Base-by-base conservation (phyloP, 495 filamentous ascomycete genomes). In the Neurospora sp. region DNA sequence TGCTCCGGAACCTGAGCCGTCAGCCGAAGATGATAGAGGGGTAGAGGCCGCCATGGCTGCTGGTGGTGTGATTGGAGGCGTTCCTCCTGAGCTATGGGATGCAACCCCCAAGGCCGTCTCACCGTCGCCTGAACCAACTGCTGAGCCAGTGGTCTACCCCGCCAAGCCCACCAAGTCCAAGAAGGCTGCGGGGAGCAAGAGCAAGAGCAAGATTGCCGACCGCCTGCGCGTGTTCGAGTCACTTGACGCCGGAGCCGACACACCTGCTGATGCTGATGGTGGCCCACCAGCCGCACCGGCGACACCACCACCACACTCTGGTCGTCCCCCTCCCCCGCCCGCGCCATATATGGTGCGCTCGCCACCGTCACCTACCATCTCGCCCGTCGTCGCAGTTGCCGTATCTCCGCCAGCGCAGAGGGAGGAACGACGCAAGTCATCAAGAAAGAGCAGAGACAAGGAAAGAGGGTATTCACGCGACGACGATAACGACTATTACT, bases 191-290 rank as follows among this genome's bases (percentile, higher is more conserved):
- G 76, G 79, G 65, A 80, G 82, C 69, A 89, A 86, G 78, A 83
- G 88, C 78, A 76, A 79, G 65, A 80, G 82, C 69, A 89, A 85
- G 78, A 83, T 89, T 79, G 82, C 85, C 59, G 84, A 87, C 61
- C 82, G 82, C 71, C 80, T 87, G 42, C 84, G 81, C 76, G 83
- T 86, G 41, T 89, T 87, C 76, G 84, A 88, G 79, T 76, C 82
- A 59, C 73, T 78, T 69, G 77, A 83, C 86, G 75, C 85, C 80
- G 74, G 85, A 83, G 70, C 72, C 70, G 68, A 45, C 59, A 35
- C 40, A 48, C 17, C 31, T 38, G 31, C 71, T 16, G 68, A 45
- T 35, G 72, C 74, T 42, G 72, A 72, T 68, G 74, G 68, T 41
- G 71, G 45, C 8, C 71, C 68, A 8, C 75, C 78, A 42, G 73